Percentiles rank a stretch among this genome's conserved stretches.
Evolutionary conservation across 2,329 filamentous ascomycete genomes (phyloP).

Genomic region (Colletotrichum horii): DNA sequence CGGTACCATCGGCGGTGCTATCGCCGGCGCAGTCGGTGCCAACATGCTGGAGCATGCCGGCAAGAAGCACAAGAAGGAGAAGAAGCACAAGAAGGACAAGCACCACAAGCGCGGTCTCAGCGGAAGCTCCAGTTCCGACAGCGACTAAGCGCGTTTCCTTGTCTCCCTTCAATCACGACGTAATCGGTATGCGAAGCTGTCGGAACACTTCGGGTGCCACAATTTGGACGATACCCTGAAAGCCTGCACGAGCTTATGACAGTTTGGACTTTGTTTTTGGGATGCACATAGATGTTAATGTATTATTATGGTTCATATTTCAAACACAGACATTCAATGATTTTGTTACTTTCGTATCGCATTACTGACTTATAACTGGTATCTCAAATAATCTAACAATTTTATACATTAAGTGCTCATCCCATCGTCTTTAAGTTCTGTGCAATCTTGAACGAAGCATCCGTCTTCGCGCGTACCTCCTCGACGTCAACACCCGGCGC

Average conservation of each 20-base stretch:
- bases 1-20: constrained; percentile 54
- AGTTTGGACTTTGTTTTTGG: not conserved
- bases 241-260: not conserved
- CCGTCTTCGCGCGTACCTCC: constrained; percentile 72
- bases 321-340: not conserved
- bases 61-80: constrained; percentile 30
- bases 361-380: not conserved
- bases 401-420: constrained; percentile 23
- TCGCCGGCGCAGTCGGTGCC: constrained; percentile 60
- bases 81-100: constrained; percentile 34
- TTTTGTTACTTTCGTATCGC: not conserved
- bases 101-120: constrained; percentile 18
- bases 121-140: constrained; percentile 16
- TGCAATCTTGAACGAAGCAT: constrained; percentile 69
- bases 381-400: not conserved
- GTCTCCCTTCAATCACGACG: not conserved
- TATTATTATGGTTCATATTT: not conserved
- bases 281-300: constrained; percentile 3
- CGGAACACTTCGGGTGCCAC: not conserved
- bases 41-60: constrained; percentile 51
- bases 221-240: constrained; percentile 2
- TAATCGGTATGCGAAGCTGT: not conserved
- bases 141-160: not conserved
- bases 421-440: constrained; percentile 57
- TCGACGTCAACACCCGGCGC: constrained; percentile 73